Evolutionary conservation across 202 grass and related monocot genomes (phyloP).

Genomic region (Zoysia matrella): DNA sequence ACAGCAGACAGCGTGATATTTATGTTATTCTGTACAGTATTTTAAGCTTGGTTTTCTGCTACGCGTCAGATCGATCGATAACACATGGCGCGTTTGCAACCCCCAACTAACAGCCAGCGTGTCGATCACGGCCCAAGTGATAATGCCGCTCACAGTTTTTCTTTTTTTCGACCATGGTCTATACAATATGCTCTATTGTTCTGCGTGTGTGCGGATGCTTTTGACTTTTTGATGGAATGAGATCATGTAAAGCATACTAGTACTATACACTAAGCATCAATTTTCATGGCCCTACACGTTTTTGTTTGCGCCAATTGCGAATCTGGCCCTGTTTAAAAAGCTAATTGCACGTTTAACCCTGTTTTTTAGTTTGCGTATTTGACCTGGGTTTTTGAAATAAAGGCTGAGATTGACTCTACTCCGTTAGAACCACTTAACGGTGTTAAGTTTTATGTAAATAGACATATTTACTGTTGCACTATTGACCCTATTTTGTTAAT

Average conservation of each 20-base stretch:
- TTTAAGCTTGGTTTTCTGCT: background rate
- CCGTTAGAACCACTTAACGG: too few relatives aligned
- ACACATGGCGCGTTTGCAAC: background rate
- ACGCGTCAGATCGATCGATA: background rate
- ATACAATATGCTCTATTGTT: background rate
- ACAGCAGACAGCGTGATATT: background rate
- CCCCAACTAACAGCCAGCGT: background rate
- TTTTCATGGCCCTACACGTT: background rate
- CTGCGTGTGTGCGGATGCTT: background rate
- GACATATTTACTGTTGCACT: too few relatives aligned
- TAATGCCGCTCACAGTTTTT: background rate
- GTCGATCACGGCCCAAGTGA: background rate
- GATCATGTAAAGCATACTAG: background rate
- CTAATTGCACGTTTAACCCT: too few relatives aligned
- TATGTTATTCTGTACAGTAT: background rate
- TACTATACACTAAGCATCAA: background rate
- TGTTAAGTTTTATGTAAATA: too few relatives aligned
- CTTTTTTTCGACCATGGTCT: background rate
- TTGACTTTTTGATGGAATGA: background rate
- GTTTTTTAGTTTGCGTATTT: too few relatives aligned
- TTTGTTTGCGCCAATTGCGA: too few relatives aligned
- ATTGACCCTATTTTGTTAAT: too few relatives aligned
- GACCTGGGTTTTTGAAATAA: too few relatives aligned
- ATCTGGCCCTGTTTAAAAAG: too few relatives aligned
- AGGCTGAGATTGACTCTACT: too few relatives aligned